Conservation (phyloP, 179 eudicot species). For the Pouteria campechiana region DNA sequence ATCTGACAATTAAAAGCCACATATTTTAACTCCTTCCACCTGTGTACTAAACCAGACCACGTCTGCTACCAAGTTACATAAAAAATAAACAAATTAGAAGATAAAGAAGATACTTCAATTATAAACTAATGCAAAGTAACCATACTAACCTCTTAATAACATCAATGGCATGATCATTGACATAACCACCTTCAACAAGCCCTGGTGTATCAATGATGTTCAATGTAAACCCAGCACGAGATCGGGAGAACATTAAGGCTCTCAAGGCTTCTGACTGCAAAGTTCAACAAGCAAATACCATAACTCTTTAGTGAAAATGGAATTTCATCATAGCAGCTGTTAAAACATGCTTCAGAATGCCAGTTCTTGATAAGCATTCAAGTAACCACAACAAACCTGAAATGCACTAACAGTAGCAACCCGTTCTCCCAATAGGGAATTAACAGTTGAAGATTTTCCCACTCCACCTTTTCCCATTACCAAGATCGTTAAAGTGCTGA, state of each 20-base stretch:
- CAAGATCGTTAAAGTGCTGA: constrained; percentile 70
- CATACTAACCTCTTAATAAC: constrained; percentile 58
- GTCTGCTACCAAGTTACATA: no score
- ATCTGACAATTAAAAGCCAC: no score
- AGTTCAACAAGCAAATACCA: neutral
- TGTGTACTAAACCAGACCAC: no score
- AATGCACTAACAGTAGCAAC: constrained; percentile 86
- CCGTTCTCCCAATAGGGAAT: constrained; percentile 87
- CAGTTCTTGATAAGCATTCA: no score
- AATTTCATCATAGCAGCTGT: neutral
- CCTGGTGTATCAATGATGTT: constrained; percentile 97
- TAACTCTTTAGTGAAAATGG: neutral
- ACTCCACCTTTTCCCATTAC: constrained; percentile 99
- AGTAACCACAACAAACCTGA: constrained; percentile 60
- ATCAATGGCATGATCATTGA: constrained; percentile 69
- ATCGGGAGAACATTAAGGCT: constrained; percentile 87
- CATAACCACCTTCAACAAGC: constrained; percentile 96
- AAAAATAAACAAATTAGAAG: no score
- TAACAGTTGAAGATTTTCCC: constrained; percentile 92
- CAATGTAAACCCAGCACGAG: constrained; percentile 79
- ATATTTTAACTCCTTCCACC: no score
- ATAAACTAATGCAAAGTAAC: neutral
- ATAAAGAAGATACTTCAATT: neutral
- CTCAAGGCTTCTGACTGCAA: constrained; percentile 77
- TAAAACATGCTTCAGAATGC: neutral